Conservation (phyloP, 176 grass and related monocot genomes). For the Avena eriantha region DNA sequence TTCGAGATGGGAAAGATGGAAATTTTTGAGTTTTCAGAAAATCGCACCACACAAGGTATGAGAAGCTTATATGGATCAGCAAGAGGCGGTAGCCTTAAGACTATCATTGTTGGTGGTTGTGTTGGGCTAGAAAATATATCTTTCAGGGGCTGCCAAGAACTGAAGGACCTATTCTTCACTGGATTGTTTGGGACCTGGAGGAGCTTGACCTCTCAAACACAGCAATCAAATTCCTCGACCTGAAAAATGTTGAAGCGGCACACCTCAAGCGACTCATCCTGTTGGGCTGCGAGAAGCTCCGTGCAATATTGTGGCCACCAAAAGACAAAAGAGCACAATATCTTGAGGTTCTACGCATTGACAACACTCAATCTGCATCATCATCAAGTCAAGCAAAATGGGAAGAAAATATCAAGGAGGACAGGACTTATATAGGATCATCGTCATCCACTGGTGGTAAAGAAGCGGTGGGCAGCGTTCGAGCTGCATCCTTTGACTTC, state of each 20-base stretch:
- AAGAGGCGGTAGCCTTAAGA: background rate
- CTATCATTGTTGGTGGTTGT: background rate
- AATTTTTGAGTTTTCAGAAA: background rate
- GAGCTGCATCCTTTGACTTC: background rate
- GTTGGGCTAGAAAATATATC: background rate
- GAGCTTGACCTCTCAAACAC: slow-evolving; percentile 13
- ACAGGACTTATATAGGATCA: background rate
- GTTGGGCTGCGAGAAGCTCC: background rate
- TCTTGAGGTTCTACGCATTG: background rate
- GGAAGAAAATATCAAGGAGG: background rate
- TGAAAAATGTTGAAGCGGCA: background rate
- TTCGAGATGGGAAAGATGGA: background rate
- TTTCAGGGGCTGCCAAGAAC: background rate
- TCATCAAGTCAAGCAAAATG: background rate
- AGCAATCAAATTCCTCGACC: background rate
- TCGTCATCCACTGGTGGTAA: background rate
- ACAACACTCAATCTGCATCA: background rate
- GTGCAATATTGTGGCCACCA: slow-evolving; percentile 8
- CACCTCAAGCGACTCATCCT: background rate
- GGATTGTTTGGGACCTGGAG: fast-evolving
- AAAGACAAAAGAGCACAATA: fast-evolving
- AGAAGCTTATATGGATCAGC: background rate
- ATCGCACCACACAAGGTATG: background rate
- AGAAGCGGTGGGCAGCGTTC: background rate
- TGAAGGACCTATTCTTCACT: background rate